phyloP scores from a whole-genome alignment of 352 stramenopile species.

The Pythium dissimile region DNA sequence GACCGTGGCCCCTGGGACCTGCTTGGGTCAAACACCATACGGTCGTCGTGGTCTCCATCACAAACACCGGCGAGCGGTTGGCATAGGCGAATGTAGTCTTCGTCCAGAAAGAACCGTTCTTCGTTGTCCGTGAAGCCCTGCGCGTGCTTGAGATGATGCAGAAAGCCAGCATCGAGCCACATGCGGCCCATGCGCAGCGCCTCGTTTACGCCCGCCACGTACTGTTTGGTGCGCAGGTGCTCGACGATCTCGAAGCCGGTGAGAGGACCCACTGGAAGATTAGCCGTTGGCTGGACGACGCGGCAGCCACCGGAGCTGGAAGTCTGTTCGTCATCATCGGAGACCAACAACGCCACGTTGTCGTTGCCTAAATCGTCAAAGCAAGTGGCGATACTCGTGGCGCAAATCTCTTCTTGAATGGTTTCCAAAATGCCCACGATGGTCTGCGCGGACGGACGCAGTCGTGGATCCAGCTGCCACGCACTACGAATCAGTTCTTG shows the following conservation, averaged over 20 bases:
- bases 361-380: conserved; percentile 23
- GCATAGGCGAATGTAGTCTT: conserved; percentile 29
- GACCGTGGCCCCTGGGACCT: neutral
- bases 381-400: conserved; percentile 23
- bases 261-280: conserved; percentile 5
- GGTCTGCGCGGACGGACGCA: conserved; percentile 34
- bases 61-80: conserved; percentile 9
- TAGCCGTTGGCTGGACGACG: neutral
- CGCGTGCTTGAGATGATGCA: conserved; percentile 47
- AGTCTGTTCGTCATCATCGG: neutral
- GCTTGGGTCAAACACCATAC: neutral
- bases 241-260: conserved; percentile 31
- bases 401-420: conserved; percentile 42
- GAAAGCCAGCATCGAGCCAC: conserved; percentile 40
- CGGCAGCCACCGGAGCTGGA: neutral
- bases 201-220: conserved; percentile 23
- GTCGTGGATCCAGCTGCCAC: conserved; percentile 36
- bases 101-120: conserved; percentile 37
- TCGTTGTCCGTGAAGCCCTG: conserved; percentile 27
- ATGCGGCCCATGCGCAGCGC: conserved; percentile 40
- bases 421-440: conserved; percentile 42
- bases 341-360: conserved; percentile 3
- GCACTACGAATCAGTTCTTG: conserved; percentile 38
- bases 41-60: neutral
- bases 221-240: conserved; percentile 26